phyloP scores from a whole-genome alignment of 306 rosid species.

The Acacia melanoxylon region DNA sequence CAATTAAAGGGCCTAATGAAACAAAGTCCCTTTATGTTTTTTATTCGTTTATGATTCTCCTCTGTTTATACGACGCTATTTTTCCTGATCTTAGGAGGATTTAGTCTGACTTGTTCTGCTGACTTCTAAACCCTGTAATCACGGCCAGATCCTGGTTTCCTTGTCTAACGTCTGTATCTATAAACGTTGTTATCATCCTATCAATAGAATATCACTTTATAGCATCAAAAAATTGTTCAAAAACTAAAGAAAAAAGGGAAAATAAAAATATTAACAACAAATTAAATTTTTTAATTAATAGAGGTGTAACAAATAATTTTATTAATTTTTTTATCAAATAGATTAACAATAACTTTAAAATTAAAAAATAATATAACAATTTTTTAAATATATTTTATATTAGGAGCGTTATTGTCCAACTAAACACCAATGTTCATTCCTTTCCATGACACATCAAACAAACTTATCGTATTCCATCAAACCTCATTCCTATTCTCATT shows the following conservation, averaged over 20 bases:
- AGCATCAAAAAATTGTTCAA: not conserved
- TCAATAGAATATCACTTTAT: not conserved
- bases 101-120: not conserved
- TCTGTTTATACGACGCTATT: not conserved
- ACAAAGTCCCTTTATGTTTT: not conserved
- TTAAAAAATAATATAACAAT: too few species aligned
- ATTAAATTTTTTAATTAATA: too few species aligned
- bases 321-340: too few species aligned
- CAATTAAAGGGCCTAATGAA: not conserved
- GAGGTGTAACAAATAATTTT: too few species aligned
- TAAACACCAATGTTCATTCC: not conserved
- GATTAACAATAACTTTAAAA: too few species aligned
- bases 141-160: not conserved
- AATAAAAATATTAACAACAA: not conserved
- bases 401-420: not conserved
- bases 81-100: not conserved
- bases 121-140: not conserved
- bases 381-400: too few species aligned
- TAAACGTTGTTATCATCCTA: not conserved
- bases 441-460: not conserved
- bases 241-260: not conserved
- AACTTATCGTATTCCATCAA: not conserved
- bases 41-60: not conserved
- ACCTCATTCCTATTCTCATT: not conserved
- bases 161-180: not conserved